Percentiles rank a stretch among this genome's conserved stretches.
phyloP scores from a whole-genome alignment of 208 protist genomes.

The Angomonas ambiguus region DNA sequence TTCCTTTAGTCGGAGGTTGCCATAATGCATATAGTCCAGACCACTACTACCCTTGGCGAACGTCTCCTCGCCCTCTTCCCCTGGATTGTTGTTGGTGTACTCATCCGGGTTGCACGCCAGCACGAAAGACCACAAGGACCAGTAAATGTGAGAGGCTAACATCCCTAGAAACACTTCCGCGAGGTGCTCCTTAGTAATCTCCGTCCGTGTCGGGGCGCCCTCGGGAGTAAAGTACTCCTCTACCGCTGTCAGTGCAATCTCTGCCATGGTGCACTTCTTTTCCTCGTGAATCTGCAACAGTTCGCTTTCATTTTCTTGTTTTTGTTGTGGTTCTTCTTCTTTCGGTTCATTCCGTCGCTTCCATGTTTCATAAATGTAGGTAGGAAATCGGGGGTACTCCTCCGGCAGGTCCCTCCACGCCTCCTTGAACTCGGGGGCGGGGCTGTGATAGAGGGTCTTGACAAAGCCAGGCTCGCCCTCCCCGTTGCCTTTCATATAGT shows the following conservation, averaged over 20 bases:
- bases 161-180: constrained; percentile 73
- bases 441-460: constrained; percentile 67
- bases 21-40: constrained; percentile 78
- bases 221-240: constrained; percentile 25
- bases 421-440: constrained; percentile 34
- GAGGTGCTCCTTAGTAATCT: constrained; percentile 47
- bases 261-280: constrained; percentile 13
- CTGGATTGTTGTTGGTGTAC: constrained; percentile 46
- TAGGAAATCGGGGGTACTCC: constrained; percentile 67
- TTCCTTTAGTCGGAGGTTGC: constrained; percentile 70
- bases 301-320: constrained; percentile 2
- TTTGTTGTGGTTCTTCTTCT: constrained; percentile 8
- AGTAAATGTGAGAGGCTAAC: constrained; percentile 69
- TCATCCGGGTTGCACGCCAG: constrained; percentile 60
- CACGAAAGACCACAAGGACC: constrained; percentile 74
- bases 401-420: constrained; percentile 47
- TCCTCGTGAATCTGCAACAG: background rate
- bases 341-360: constrained; percentile 7
- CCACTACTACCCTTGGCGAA: constrained; percentile 78
- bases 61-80: constrained; percentile 29
- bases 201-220: constrained; percentile 2
- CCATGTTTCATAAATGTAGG: constrained; percentile 70
- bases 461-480: constrained; percentile 70
- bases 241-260: constrained; percentile 28
- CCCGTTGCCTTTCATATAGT: constrained; percentile 71